These are phyloP conservation scores for Stemphylium vesicarium DNA, from an alignment of 2,329 filamentous ascomycete species.

Conservation along the genomic window DNA sequence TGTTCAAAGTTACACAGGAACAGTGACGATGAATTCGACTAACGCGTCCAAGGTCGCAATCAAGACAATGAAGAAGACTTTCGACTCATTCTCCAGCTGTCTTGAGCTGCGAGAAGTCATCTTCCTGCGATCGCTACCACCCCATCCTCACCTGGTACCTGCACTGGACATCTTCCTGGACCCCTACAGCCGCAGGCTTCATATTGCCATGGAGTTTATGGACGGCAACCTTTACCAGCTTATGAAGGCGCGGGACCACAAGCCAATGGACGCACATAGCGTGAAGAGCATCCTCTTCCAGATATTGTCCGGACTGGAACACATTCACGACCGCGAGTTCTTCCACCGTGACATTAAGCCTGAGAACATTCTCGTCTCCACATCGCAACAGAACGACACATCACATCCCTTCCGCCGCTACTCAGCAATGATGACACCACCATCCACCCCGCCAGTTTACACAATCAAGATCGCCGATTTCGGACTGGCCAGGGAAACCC, in stretches of 20 bases:
- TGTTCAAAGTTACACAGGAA: slow-evolving; percentile 48
- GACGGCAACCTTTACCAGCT: slow-evolving; percentile 98
- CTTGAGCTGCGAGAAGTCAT: slow-evolving; percentile 95
- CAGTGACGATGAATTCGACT: slow-evolving; percentile 19
- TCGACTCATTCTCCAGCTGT: slow-evolving; percentile 89
- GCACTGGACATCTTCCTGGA: slow-evolving; percentile 98
- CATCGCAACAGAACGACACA: slow-evolving; percentile 81
- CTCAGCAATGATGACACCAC: slow-evolving; percentile 89
- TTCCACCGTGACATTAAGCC: slow-evolving; percentile 99
- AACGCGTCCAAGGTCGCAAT: slow-evolving; percentile 78
- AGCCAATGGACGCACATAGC: slow-evolving; percentile 84
- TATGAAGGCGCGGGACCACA: slow-evolving; percentile 98
- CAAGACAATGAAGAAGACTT: slow-evolving; percentile 99
- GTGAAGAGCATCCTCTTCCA: slow-evolving; percentile 99
- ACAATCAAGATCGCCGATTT: slow-evolving; percentile 99
- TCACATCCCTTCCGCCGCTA: slow-evolving; percentile 89
- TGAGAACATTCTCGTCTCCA: slow-evolving; percentile 97
- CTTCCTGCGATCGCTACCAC: slow-evolving; percentile 87
- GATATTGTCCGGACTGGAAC: slow-evolving; percentile 93
- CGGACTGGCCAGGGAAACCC: slow-evolving; percentile 93
- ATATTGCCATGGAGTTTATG: slow-evolving; percentile 99
- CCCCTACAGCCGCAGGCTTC: slow-evolving; percentile 91
- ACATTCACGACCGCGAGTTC: slow-evolving; percentile 96
- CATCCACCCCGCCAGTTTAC: slow-evolving; percentile 90
- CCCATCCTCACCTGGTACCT: slow-evolving; percentile 91